Base-by-base conservation (phyloP, 768 basidiomycete species). In the Termitomyces sp. region DNA sequence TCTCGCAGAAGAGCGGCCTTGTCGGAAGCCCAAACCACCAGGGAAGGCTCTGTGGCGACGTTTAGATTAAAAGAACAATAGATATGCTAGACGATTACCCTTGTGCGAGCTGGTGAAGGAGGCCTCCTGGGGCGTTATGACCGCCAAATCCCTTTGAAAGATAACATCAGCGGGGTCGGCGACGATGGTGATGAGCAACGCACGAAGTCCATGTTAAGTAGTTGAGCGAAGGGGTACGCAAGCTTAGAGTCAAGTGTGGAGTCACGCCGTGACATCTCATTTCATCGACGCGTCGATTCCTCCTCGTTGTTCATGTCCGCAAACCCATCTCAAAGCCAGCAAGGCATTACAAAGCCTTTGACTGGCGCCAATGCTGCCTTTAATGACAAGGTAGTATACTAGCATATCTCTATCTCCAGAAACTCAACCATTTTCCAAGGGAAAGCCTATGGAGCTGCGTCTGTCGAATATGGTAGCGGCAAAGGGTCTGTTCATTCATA, bases 401-500 rank as follows among this genome's bases (percentile, higher is more conserved):
- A 52, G 33, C 36, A 40, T 38, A 41, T 49, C 44, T 46, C 57
- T 54, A 49, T 50, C 51, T 52, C 63, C 58, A 56, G 51, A 56
- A 53, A 53, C 63, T 65, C 68, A 75, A 26, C 72, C 63, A 62
- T 71, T 72, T 63, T 13, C 65, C 28, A 64, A 97, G 93, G 92
- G 94, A 63, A 98, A 99, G 76, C 95, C 95, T 18, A 98, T 95
- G 89, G 96, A 99, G 75, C 87, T 98, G 64, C 88, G 96, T 64
- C 77, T 95, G 75, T 96, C 94, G 53, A 99, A 98, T 73, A 87
- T 99, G 91, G 88, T 95, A 62, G 96, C 96, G 46, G 96, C 96
- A 28, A 98, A 98, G 81, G 93, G 93, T 88, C 56, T n/a, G 74
- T 72, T 46, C 35, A 28, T 9, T 50, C 36, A 30, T 18, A 28